These are phyloP conservation scores for Cryptococcus sp. DNA, from an alignment of 1,284 basidiomycete genomes.

Conservation along the genomic window DNA sequence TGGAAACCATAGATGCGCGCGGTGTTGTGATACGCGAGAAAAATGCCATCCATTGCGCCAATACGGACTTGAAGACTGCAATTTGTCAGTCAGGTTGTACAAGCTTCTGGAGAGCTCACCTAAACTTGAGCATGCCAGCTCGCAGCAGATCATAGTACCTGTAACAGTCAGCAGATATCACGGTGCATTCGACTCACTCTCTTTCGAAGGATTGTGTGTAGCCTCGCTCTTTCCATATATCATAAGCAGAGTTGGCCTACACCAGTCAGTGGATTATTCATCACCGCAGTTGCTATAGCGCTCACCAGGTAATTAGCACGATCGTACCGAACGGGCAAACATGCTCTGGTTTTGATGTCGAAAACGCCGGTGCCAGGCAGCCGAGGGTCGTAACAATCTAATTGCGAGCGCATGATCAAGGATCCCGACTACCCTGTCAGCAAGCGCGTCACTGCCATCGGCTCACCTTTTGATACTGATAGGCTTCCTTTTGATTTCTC, in stretches of 20 bases:
- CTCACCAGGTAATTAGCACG: constrained; percentile 76
- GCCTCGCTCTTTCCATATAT: constrained; percentile 67
- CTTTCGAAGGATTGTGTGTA: constrained; percentile 74
- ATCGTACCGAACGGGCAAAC: constrained; percentile 81
- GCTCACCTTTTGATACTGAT: constrained; percentile 75
- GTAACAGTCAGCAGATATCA: constrained; percentile 1
- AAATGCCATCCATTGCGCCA: constrained; percentile 95
- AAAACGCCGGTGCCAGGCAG: constrained; percentile 89
- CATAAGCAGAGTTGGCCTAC: constrained; percentile 66
- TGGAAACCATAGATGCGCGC: constrained; percentile 89
- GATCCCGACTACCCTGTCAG: constrained; percentile 61
- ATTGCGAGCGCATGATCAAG: constrained; percentile 91
- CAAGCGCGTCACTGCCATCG: not conserved
- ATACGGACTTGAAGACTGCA: constrained; percentile 89
- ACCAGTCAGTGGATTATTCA: constrained; percentile 3
- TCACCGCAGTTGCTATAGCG: not conserved
- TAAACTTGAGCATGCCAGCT: constrained; percentile 93
- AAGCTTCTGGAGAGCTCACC: constrained; percentile 55
- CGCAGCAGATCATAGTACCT: constrained; percentile 85
- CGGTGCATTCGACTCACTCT: constrained; percentile 55
- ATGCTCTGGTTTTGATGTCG: constrained; percentile 94
- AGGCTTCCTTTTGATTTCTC: constrained; percentile 64
- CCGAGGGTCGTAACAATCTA: constrained; percentile 80
- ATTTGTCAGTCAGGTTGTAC: not conserved
- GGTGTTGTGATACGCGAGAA: constrained; percentile 95